phyloP scores from a whole-genome alignment of 192 early-diverging fungal genomes.

The Piromyces sp. region DNA sequence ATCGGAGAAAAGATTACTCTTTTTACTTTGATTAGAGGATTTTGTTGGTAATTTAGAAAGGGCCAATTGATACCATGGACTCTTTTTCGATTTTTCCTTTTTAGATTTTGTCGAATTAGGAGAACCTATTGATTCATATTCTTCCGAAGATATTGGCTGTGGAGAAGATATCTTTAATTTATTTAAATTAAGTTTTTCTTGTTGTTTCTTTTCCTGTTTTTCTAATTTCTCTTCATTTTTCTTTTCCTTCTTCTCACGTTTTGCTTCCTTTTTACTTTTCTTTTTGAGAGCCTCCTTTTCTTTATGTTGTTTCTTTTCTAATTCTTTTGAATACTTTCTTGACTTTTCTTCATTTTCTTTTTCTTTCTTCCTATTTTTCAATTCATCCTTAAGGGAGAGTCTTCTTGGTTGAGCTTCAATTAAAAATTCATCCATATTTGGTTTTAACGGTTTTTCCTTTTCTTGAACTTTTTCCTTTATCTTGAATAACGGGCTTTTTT shows the following conservation, averaged over 20 bases:
- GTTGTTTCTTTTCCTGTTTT: background rate
- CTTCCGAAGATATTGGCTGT: background rate
- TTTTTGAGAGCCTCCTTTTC: conserved; percentile 3
- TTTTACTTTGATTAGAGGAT: background rate
- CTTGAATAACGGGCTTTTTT: background rate
- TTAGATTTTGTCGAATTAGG: background rate
- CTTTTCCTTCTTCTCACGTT: conserved; percentile 3
- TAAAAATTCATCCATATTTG: background rate
- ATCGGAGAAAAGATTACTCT: background rate
- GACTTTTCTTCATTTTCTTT: background rate
- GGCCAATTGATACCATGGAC: background rate
- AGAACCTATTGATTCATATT: background rate
- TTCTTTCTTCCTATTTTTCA: background rate
- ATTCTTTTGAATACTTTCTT: background rate
- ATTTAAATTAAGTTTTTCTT: background rate
- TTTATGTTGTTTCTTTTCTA: background rate
- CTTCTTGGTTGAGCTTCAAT: background rate
- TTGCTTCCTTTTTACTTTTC: background rate
- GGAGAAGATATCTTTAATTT: conserved; percentile 1
- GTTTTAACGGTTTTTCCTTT: background rate
- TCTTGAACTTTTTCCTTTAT: background rate
- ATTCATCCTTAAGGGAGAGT: background rate
- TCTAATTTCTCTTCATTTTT: background rate
- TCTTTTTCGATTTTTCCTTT: conserved; percentile 6
- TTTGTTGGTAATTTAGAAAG: background rate